phyloP scores from a whole-genome alignment of 2,329 filamentous ascomycete species.

The Fusarium coffeatum region DNA sequence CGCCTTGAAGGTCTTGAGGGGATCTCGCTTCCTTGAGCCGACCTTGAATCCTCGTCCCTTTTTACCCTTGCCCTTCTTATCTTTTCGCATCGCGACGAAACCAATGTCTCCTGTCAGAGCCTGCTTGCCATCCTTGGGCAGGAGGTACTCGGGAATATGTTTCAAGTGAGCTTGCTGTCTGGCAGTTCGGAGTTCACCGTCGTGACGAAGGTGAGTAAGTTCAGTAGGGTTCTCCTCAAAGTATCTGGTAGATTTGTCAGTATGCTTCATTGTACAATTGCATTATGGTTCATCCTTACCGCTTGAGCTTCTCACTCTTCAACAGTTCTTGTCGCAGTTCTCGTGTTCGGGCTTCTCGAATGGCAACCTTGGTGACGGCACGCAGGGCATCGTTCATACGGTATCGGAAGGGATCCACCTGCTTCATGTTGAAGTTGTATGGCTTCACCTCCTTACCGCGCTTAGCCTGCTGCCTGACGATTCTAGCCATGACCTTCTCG shows the following conservation, averaged over 20 bases:
- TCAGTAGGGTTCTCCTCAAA: conserved; percentile 98
- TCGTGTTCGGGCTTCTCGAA: conserved; percentile 88
- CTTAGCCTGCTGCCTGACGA: conserved; percentile 81
- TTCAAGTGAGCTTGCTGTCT: conserved; percentile 89
- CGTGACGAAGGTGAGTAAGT: conserved; percentile 86
- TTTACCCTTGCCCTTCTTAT: conserved; percentile 62
- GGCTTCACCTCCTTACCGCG: conserved; percentile 85
- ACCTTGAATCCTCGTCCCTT: conserved; percentile 61
- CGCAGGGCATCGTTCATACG: conserved; percentile 92
- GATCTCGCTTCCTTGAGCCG: conserved; percentile 78
- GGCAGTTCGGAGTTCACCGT: conserved; percentile 86
- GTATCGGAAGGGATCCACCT: conserved; percentile 94
- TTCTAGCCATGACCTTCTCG: conserved; percentile 84
- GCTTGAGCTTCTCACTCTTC: conserved; percentile 92
- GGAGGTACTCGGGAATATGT: conserved; percentile 92
- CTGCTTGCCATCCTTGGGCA: conserved; percentile 81
- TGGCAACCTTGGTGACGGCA: conserved; percentile 87
- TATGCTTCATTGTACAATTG: background rate
- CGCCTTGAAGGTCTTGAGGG: conserved; percentile 88
- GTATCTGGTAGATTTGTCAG: conserved; percentile 61
- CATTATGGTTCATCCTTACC: conserved; percentile 51
- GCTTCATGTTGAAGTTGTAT: conserved; percentile 94
- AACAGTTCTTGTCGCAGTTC: conserved; percentile 91
- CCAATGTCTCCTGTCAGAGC: conserved; percentile 76
- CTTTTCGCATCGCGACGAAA: conserved; percentile 77